phyloP scores from a whole-genome alignment of 148 eudicot species.

The Persicaria tinctoria region DNA sequence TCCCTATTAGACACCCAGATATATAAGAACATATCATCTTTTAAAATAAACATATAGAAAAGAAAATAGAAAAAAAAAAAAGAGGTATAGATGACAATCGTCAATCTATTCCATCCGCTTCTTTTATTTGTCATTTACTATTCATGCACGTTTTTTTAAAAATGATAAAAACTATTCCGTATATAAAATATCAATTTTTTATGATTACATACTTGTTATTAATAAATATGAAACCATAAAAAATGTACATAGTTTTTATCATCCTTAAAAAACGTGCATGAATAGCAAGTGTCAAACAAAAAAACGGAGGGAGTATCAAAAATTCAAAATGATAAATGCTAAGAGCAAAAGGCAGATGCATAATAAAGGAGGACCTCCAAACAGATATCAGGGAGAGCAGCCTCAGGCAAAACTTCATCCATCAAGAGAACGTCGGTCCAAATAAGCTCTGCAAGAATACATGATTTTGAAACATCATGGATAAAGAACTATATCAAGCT shows the following conservation, averaged over 20 bases:
- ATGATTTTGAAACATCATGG: not conserved
- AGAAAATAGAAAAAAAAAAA: not conserved
- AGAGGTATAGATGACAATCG: slow-evolving; percentile 4
- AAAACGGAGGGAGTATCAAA: too few species aligned
- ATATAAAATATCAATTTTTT: too few species aligned
- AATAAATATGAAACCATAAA: too few species aligned
- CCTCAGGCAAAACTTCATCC: slow-evolving; percentile 94
- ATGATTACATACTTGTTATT: too few species aligned
- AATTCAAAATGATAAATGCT: not conserved
- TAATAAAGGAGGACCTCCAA: slow-evolving; percentile 49
- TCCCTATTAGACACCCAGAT: slow-evolving; percentile 38
- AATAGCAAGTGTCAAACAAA: too few species aligned
- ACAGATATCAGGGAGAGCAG: slow-evolving; percentile 60
- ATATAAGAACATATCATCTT: slow-evolving; percentile 12
- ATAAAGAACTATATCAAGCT: not conserved
- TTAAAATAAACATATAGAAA: not conserved
- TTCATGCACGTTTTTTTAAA: too few species aligned
- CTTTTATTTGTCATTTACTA: too few species aligned
- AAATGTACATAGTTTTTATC: too few species aligned
- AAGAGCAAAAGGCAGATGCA: slow-evolving; percentile 6
- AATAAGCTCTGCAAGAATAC: slow-evolving; percentile 50
- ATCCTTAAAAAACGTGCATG: too few species aligned
- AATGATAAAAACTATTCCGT: too few species aligned
- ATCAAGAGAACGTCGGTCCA: slow-evolving; percentile 87
- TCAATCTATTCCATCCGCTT: too few species aligned